Conservation (phyloP, 306 rosid species). For the Vigna unguiculata region DNA sequence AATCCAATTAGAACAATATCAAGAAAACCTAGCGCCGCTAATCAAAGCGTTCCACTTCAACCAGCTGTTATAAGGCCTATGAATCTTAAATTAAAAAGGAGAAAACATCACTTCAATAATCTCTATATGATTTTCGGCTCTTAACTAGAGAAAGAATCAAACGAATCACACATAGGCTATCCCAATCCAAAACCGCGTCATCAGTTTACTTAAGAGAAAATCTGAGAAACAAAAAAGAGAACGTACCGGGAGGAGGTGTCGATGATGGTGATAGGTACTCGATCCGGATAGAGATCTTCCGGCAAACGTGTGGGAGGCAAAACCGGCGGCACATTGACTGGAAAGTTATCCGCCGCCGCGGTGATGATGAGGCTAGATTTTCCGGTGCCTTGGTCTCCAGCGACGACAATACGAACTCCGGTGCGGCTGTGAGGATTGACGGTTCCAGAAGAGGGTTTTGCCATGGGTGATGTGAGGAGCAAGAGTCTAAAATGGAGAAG, state of each 20-base stretch:
- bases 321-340: conserved; percentile 76
- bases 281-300: conserved; percentile 88
- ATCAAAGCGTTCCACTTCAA: not conserved
- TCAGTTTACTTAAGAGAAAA: not conserved
- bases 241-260: conserved; percentile 91
- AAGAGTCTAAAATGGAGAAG: not conserved
- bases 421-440: conserved; percentile 58
- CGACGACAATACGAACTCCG: conserved; percentile 90
- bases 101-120: not conserved
- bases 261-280: conserved; percentile 85
- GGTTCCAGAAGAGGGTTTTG: conserved; percentile 62
- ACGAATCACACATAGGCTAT: not conserved
- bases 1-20: not conserved
- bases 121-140: too few species aligned
- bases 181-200: not conserved
- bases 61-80: not conserved
- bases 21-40: not conserved
- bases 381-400: conserved; percentile 89
- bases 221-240: not conserved
- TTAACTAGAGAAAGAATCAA: not conserved
- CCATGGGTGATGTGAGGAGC: conserved; percentile 52
- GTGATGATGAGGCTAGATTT: conserved; percentile 94
- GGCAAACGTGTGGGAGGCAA: conserved; percentile 91
- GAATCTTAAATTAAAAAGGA: conserved; percentile 18
- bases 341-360: conserved; percentile 82